Percentiles rank a stretch among this genome's conserved stretches.
Evolutionary conservation across 192 early-diverging fungal species (phyloP).

Genomic region (Linnemannia hyalina): DNA sequence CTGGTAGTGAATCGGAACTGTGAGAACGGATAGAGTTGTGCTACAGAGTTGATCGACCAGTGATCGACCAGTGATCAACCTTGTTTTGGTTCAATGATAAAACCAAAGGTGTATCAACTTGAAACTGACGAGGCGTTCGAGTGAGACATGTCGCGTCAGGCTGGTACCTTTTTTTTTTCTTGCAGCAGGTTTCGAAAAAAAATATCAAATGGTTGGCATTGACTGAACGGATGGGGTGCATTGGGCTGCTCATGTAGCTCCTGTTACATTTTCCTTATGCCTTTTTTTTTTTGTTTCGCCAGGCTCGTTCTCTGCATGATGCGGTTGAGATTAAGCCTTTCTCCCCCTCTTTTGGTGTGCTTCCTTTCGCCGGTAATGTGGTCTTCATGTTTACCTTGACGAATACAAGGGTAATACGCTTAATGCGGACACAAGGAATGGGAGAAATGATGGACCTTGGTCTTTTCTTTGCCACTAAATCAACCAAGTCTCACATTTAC

Average conservation of each 20-base stretch:
- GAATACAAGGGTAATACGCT: neutral
- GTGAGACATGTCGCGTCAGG: neutral
- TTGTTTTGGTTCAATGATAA: too few species aligned
- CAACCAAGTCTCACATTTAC: neutral
- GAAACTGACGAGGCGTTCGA: neutral
- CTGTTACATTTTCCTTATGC: neutral
- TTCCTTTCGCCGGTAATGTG: neutral
- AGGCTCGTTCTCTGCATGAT: neutral
- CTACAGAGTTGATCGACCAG: neutral
- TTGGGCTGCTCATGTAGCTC: too few species aligned
- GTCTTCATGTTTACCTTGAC: neutral
- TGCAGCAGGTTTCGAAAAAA: too few species aligned
- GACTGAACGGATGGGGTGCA: too few species aligned
- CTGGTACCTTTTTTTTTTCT: neutral
- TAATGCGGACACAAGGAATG: neutral
- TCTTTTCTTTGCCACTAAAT: neutral
- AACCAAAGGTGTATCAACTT: neutral
- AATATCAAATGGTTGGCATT: too few species aligned
- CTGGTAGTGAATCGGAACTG: too few species aligned
- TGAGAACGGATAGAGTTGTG: too few species aligned
- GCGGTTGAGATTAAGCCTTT: neutral
- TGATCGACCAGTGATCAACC: neutral
- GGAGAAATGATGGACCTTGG: neutral
- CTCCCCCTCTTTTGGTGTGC: neutral
- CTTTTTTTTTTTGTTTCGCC: neutral